Evolutionary conservation across 2,329 filamentous ascomycete species (phyloP).

Genomic region (Arthrobotrys entomopaga): DNA sequence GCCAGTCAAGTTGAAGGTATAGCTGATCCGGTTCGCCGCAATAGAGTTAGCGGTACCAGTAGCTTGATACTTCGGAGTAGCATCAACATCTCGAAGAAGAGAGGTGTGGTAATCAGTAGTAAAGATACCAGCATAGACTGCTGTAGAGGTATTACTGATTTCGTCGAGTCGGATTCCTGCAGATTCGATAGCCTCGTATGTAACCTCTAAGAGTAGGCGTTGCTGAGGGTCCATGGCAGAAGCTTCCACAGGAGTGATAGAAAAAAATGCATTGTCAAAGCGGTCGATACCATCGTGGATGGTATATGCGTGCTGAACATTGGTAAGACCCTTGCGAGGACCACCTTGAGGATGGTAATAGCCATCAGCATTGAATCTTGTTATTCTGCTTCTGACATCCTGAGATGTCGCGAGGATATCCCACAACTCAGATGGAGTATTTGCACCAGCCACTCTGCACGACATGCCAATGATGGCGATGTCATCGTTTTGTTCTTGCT

Average conservation of each 20-base stretch:
- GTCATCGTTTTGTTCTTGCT: constrained; percentile 61
- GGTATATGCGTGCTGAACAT: constrained; percentile 60
- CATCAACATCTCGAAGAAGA: constrained; percentile 38
- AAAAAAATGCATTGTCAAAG: constrained; percentile 87
- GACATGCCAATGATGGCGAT: constrained; percentile 87
- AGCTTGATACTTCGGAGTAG: constrained; percentile 56
- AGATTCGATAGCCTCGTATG: constrained; percentile 68
- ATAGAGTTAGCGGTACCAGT: constrained; percentile 62
- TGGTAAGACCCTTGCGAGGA: constrained; percentile 71
- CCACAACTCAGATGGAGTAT: constrained; percentile 77
- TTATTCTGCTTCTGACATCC: constrained; percentile 74
- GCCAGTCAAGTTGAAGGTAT: constrained; percentile 60
- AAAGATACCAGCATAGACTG: constrained; percentile 61
- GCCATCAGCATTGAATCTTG: constrained; percentile 64
- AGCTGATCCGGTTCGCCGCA: constrained; percentile 62
- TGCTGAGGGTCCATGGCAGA: constrained; percentile 68
- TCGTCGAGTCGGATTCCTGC: constrained; percentile 63
- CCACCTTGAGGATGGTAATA: constrained; percentile 76
- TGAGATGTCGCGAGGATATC: constrained; percentile 78
- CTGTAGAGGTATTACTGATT: constrained; percentile 61
- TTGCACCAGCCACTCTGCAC: constrained; percentile 78
- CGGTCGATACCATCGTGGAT: constrained; percentile 77
- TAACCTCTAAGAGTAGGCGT: constrained; percentile 67
- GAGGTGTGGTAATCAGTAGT: constrained; percentile 27
- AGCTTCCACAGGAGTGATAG: constrained; percentile 84